A percentile compares a stretch with the other conserved stretches of the same genome.
Evolutionary conservation across 371 early-diverging fungal species (phyloP).

Genomic region (Mucor saturninus): DNA sequence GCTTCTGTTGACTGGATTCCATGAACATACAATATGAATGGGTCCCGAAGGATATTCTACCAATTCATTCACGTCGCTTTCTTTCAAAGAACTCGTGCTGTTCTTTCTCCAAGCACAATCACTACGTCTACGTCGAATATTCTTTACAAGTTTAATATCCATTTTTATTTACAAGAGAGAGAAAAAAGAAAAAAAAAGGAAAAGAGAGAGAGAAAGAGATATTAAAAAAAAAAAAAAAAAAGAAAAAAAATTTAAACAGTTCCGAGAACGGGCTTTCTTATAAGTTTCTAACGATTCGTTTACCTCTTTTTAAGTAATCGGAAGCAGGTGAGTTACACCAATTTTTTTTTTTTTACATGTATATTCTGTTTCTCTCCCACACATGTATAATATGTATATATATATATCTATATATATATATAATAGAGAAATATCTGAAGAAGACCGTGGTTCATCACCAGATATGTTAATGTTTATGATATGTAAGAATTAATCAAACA

Average conservation of each 20-base stretch:
- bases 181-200: slow-evolving; percentile 4
- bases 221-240: slow-evolving; percentile 1
- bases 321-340: slow-evolving; percentile 18
- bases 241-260: slow-evolving; percentile 9
- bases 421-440: too few species aligned
- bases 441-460: background rate
- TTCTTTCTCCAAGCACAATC: slow-evolving; percentile 15
- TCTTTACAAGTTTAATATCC: slow-evolving; percentile 8
- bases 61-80: background rate
- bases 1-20: slow-evolving; percentile 47
- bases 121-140: slow-evolving; percentile 23
- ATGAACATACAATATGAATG: slow-evolving; percentile 30
- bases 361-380: slow-evolving; percentile 1
- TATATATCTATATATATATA: too few species aligned
- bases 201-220: slow-evolving; percentile 2
- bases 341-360: background rate
- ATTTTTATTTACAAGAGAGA: slow-evolving; percentile 1
- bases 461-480: too few species aligned
- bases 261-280: slow-evolving; percentile 13
- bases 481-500: too few species aligned
- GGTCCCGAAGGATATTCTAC: slow-evolving; percentile 27
- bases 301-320: background rate
- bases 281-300: background rate
- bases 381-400: too few species aligned
- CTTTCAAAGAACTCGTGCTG: background rate